Evolutionary conservation across 768 basidiomycete species (phyloP).

Genomic region (Panaeolus cyanescens): DNA sequence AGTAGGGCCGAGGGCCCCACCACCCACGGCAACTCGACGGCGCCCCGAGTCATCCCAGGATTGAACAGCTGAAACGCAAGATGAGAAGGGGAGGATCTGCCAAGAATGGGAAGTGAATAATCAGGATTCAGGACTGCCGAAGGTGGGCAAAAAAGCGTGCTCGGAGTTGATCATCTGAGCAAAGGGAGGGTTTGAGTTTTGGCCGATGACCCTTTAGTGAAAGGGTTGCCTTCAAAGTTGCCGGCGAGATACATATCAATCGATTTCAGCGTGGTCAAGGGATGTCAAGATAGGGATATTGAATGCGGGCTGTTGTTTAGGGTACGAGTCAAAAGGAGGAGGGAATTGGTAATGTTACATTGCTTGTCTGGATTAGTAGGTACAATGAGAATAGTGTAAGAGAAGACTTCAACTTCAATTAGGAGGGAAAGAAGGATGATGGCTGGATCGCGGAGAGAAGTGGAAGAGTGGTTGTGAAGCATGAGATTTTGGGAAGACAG

Average conservation of each 20-base stretch:
- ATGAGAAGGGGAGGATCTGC: neutral
- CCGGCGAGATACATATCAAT: neutral
- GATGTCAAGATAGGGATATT: neutral
- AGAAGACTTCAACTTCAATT: neutral
- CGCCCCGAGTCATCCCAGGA: constrained; percentile 1
- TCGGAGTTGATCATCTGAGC: neutral
- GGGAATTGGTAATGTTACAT: neutral
- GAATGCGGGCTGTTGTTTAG: neutral
- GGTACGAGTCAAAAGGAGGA: neutral
- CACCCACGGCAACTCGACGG: neutral
- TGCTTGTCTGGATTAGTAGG: neutral
- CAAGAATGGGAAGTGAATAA: neutral
- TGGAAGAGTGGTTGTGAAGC: neutral
- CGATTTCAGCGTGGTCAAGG: neutral
- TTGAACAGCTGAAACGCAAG: constrained; percentile 1
- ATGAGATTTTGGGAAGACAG: neutral
- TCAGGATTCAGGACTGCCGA: neutral
- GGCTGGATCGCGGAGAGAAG: neutral
- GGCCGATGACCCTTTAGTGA: neutral
- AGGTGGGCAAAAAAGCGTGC: neutral
- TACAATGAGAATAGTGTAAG: neutral
- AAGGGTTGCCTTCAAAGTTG: neutral
- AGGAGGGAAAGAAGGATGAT: no score
- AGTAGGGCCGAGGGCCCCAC: neutral
- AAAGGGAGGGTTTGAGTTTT: neutral